These are phyloP conservation scores for Citrullus amarus DNA, from an alignment of 306 rosid species.

Conservation along the genomic window DNA sequence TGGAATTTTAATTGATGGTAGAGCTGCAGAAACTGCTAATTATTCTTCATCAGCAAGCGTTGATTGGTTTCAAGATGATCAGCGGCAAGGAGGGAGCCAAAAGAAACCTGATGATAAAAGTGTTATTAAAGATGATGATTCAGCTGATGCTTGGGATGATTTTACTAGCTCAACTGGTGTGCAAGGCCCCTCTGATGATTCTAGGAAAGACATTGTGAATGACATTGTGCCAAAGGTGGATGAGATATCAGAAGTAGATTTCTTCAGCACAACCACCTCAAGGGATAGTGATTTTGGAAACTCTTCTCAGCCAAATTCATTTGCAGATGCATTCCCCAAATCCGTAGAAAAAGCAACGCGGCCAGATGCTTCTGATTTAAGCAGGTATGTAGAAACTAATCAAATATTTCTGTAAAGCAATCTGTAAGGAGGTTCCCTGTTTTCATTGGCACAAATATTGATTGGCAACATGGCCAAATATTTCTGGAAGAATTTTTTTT, in stretches of 20 bases:
- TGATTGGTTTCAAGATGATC: constrained; percentile 42
- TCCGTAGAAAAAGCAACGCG: constrained; percentile 18
- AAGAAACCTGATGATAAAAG: constrained; percentile 21
- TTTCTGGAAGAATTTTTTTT: too few species aligned
- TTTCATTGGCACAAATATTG: too few species aligned
- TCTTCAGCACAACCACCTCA: constrained; percentile 29
- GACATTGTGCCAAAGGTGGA: constrained; percentile 22
- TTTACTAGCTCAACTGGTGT: constrained; percentile 32
- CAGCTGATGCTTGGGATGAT: constrained; percentile 55
- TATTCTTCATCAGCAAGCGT: constrained; percentile 21
- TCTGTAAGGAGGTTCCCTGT: neutral
- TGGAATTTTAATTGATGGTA: constrained; percentile 17
- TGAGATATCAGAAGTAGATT: constrained; percentile 25
- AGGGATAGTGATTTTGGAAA: constrained; percentile 35
- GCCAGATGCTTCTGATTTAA: constrained; percentile 25
- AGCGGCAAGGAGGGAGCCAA: constrained; percentile 26
- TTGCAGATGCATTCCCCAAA: constrained; percentile 28
- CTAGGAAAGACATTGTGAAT: constrained; percentile 26
- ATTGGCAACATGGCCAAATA: too few species aligned
- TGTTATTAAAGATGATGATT: constrained; percentile 19
- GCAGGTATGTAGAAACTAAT: constrained; percentile 39
- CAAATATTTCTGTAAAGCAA: too few species aligned
- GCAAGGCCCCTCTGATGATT: constrained; percentile 27
- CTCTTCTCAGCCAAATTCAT: constrained; percentile 26
- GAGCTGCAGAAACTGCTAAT: constrained; percentile 18